Percentiles rank a stretch among this genome's conserved stretches.
These are phyloP conservation scores for Penicillium sp. DNA, from an alignment of 2,329 filamentous ascomycete species.

Conservation along the genomic window DNA sequence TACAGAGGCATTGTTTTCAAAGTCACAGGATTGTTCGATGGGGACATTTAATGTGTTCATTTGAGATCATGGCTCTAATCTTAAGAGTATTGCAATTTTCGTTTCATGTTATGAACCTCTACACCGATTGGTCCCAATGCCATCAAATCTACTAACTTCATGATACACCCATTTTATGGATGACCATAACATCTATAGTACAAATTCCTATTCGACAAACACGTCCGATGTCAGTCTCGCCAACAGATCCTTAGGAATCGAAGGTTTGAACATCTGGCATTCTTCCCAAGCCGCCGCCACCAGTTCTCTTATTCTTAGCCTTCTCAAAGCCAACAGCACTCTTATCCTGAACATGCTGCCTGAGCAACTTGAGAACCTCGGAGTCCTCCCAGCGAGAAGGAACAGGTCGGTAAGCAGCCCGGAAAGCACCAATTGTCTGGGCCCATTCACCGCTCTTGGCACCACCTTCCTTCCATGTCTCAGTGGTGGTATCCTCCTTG, in stretches of 20 bases:
- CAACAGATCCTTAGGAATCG: constrained; percentile 23
- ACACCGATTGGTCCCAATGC: background rate
- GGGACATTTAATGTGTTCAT: background rate
- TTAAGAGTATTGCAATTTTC: background rate
- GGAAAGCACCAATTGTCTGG: constrained; percentile 91
- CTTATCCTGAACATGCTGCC: constrained; percentile 72
- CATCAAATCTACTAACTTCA: constrained; percentile 9
- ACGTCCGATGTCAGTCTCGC: background rate
- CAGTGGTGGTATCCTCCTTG: constrained; percentile 37
- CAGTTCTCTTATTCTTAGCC: constrained; percentile 38
- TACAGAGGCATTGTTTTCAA: background rate
- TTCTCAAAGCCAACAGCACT: constrained; percentile 52
- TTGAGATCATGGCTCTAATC: background rate
- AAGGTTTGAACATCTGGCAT: constrained; percentile 49
- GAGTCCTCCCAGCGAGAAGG: constrained; percentile 80
- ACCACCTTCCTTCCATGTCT: constrained; percentile 50
- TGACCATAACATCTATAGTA: constrained; percentile 12
- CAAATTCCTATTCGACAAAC: background rate
- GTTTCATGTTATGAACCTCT: background rate
- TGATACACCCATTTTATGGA: constrained; percentile 1
- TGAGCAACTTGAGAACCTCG: constrained; percentile 70
- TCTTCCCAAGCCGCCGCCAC: constrained; percentile 42
- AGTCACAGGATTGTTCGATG: background rate
- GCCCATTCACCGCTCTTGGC: constrained; percentile 79
- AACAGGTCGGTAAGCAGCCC: constrained; percentile 87